A percentile compares a stretch with the other conserved stretches of the same genome.
Evolutionary conservation across 106 monocot genomes (phyloP).

Genomic region (Gastrodia elata): DNA sequence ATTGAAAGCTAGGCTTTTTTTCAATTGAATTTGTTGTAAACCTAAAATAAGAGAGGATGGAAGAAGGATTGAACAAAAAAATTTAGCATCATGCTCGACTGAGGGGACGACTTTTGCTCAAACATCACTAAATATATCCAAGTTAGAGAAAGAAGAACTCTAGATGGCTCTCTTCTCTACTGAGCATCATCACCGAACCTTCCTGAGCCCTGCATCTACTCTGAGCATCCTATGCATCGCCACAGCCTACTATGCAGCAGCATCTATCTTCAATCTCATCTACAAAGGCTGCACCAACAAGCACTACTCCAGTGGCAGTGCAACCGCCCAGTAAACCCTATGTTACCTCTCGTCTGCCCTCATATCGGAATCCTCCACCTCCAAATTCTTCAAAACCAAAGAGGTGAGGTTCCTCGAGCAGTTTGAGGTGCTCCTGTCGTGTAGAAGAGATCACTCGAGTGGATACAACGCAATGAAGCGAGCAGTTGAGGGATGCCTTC

Average conservation of each 20-base stretch:
- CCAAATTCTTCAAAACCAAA: conserved; percentile 86
- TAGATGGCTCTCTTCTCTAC: not conserved
- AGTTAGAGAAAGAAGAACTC: not conserved
- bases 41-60: too few species aligned
- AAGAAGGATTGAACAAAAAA: too few species aligned
- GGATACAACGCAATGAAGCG: too few species aligned
- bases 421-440: too few species aligned
- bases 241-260: conserved; percentile 7
- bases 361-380: conserved; percentile 32
- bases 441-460: too few species aligned
- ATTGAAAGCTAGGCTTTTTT: too few species aligned
- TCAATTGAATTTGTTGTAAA: too few species aligned
- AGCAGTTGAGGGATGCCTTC: too few species aligned
- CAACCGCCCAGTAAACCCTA: conserved; percentile 28
- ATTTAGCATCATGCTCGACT: too few species aligned
- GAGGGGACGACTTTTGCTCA: too few species aligned
- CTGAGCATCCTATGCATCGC: conserved; percentile 1
- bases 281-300: conserved; percentile 94
- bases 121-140: too few species aligned
- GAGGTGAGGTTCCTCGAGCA: too few species aligned
- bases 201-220: conserved; percentile 1
- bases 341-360: conserved; percentile 55
- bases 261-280: conserved; percentile 48
- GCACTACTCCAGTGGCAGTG: conserved; percentile 18
- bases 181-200: conserved; percentile 4